Conservation (phyloP, 805 yeast genomes). For the Candida odintsovae region DNA sequence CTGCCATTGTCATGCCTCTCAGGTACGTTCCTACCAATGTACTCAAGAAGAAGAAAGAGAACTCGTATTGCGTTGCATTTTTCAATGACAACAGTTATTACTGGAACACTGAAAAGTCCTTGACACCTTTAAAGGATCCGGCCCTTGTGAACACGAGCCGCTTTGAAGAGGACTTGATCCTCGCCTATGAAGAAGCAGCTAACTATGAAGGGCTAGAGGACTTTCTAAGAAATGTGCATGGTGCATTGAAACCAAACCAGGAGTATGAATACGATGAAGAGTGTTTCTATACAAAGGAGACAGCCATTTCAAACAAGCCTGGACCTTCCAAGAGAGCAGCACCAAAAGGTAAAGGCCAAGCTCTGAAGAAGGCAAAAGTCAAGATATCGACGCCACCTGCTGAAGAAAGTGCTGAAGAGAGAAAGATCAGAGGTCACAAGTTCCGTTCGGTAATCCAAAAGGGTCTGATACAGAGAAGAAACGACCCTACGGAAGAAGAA, state of each 20-base stretch:
- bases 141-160: background rate
- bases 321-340: background rate
- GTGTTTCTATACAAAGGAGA: background rate
- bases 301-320: background rate
- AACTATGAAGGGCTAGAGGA: background rate
- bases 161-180: background rate
- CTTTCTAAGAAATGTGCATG: background rate
- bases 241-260: background rate
- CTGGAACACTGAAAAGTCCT: background rate
- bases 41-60: background rate
- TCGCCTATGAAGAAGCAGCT: background rate
- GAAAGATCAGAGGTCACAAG: constrained; percentile 1
- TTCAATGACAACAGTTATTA: background rate
- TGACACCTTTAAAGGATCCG: background rate
- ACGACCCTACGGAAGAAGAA: constrained; percentile 36
- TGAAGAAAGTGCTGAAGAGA: constrained; percentile 2
- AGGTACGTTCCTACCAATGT: background rate
- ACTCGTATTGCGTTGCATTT: background rate
- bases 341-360: background rate
- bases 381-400: background rate
- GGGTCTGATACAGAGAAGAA: constrained; percentile 40
- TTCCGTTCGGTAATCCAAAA: constrained; percentile 45
- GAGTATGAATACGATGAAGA: background rate
- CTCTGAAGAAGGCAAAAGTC: background rate
- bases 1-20: constrained; percentile 33